phyloP scores from a whole-genome alignment of 768 basidiomycete genomes.

The Tremella mesenterica region DNA sequence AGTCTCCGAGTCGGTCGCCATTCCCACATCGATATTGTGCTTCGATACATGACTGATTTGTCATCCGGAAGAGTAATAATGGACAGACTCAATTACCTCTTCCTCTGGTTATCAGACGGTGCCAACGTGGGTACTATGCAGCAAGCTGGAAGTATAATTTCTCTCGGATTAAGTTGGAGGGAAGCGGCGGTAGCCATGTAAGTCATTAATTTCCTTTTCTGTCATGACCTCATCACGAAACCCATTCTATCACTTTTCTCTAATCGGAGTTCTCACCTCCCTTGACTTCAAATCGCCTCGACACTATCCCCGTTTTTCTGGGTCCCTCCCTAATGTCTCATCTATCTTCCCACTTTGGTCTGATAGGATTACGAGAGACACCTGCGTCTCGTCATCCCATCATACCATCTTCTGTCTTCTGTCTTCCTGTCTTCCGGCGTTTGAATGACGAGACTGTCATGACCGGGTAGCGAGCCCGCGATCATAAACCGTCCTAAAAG shows the following conservation, averaged over 20 bases:
- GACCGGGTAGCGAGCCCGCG: no score
- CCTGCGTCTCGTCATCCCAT: no score
- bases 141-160: conserved; percentile 35
- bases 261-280: neutral
- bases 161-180: conserved; percentile 33
- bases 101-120: conserved; percentile 38
- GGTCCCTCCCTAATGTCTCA: no score
- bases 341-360: no score
- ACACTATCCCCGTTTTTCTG: neutral
- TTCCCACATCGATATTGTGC: no score
- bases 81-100: conserved; percentile 33
- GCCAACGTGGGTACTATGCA: conserved; percentile 42
- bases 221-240: no score
- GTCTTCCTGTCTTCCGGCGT: conserved; percentile 1
- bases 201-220: conserved; percentile 11
- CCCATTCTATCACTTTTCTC: no score
- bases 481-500: no score
- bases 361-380: no score
- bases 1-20: no score
- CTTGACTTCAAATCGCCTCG: neutral
- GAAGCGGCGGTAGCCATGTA: conserved; percentile 37
- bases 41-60: no score
- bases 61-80: neutral
- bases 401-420: neutral
- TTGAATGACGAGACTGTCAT: no score